Conservation (phyloP, 768 basidiomycete species). For the Astraeus odoratus region DNA sequence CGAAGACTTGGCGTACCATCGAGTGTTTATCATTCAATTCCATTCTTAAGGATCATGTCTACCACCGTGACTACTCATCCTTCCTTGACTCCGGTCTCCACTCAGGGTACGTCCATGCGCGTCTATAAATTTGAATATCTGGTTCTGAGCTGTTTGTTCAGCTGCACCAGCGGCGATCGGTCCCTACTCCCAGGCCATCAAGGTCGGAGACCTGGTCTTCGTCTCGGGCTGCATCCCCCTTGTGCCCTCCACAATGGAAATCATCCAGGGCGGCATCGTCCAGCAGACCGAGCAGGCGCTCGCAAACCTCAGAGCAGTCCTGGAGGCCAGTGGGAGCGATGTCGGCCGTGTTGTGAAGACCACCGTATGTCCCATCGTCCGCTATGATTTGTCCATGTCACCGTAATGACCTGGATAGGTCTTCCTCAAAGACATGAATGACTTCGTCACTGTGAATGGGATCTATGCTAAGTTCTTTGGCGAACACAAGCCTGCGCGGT, state of each 20-base stretch:
- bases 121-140: too few species aligned
- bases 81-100: conserved; percentile 31
- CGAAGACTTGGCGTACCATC: not conserved
- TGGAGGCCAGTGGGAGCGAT: conserved; percentile 77
- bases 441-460: conserved; percentile 78
- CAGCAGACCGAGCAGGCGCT: conserved; percentile 80
- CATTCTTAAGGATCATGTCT: conserved; percentile 15
- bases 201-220: conserved; percentile 79
- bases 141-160: too few species aligned
- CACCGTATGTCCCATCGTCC: conserved; percentile 69
- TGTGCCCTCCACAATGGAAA: conserved; percentile 60
- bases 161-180: conserved; percentile 77
- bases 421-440: conserved; percentile 88
- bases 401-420: conserved; percentile 41
- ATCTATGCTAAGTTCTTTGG: conserved; percentile 85
- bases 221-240: conserved; percentile 86
- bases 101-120: conserved; percentile 14
- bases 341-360: conserved; percentile 84
- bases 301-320: conserved; percentile 76
- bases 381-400: too few species aligned
- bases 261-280: conserved; percentile 71
- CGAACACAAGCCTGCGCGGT: conserved; percentile 86
- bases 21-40: not conserved
- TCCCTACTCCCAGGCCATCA: conserved; percentile 86
- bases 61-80: conserved; percentile 28